Conservation (phyloP, 2,329 filamentous ascomycete genomes). For the Cladosporium sp. region DNA sequence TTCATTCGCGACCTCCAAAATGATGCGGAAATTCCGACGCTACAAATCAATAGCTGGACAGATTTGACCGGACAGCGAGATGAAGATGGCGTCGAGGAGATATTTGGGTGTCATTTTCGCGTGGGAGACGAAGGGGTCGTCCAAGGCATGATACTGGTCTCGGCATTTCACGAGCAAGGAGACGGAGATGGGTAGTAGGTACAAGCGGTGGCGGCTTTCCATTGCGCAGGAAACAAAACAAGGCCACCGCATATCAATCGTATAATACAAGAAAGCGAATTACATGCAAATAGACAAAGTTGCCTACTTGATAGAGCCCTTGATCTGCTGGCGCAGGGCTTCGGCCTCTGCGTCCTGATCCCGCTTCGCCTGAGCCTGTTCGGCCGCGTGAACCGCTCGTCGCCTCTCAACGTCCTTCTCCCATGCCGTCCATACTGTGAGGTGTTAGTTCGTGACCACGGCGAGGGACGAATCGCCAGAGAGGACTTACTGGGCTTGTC, state of each 20-base stretch:
- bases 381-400: constrained; percentile 29
- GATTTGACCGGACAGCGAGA: not conserved
- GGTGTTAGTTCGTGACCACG: constrained; percentile 6
- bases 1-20: not conserved
- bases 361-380: constrained; percentile 36
- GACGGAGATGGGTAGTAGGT: not conserved
- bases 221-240: not conserved
- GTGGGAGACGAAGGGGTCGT: not conserved
- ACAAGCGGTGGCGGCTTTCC: not conserved
- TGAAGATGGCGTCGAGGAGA: not conserved
- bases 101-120: not conserved
- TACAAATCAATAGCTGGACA: not conserved
- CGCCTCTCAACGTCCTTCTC: constrained; percentile 37
- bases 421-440: constrained; percentile 40
- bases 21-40: not conserved
- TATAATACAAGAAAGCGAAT: constrained; percentile 4
- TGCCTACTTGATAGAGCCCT: constrained; percentile 34
- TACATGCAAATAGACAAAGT: not conserved
- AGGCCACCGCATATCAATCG: not conserved
- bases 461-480: not conserved
- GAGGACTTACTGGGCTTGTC: constrained; percentile 78
- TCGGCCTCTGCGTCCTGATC: constrained; percentile 34
- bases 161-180: not conserved
- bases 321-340: constrained; percentile 37
- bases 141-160: not conserved